Conservation (phyloP, 768 basidiomycete genomes). For the Dentipellis sp. region DNA sequence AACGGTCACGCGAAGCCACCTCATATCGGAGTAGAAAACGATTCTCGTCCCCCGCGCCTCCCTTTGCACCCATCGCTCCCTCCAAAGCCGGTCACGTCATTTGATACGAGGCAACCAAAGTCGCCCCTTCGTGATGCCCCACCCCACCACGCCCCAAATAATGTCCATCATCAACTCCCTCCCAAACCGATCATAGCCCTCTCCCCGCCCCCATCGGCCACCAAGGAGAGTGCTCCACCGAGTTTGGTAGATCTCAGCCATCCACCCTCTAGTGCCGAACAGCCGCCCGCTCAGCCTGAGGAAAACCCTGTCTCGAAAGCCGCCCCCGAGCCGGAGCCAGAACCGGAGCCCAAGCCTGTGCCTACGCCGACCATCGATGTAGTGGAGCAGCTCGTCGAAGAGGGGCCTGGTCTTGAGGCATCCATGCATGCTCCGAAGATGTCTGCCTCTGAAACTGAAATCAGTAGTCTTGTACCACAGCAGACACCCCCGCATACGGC, state of each 20-base stretch:
- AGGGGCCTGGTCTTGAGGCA: slow-evolving; percentile 28
- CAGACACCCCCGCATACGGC: slow-evolving; percentile 16
- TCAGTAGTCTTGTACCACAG: slow-evolving; percentile 27
- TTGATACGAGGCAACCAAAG: slow-evolving; percentile 5
- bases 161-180: slow-evolving; percentile 3
- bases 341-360: background rate
- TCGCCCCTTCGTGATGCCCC: background rate
- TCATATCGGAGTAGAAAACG: background rate
- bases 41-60: background rate
- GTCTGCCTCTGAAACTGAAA: slow-evolving; percentile 26
- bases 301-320: background rate
- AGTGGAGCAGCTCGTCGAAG: background rate
- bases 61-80: slow-evolving; percentile 39
- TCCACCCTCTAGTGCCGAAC: background rate
- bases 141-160: slow-evolving; percentile 4
- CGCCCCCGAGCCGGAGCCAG: background rate
- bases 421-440: slow-evolving; percentile 50
- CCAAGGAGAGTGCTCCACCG: background rate
- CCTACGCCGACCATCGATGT: background rate
- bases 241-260: background rate
- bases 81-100: slow-evolving; percentile 29
- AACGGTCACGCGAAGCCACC: background rate
- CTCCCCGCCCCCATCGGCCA: background rate
- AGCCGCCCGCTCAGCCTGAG: background rate
- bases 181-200: background rate